Conservation (phyloP, 1,284 basidiomycete species). For the Ceratobasidium sp. region DNA sequence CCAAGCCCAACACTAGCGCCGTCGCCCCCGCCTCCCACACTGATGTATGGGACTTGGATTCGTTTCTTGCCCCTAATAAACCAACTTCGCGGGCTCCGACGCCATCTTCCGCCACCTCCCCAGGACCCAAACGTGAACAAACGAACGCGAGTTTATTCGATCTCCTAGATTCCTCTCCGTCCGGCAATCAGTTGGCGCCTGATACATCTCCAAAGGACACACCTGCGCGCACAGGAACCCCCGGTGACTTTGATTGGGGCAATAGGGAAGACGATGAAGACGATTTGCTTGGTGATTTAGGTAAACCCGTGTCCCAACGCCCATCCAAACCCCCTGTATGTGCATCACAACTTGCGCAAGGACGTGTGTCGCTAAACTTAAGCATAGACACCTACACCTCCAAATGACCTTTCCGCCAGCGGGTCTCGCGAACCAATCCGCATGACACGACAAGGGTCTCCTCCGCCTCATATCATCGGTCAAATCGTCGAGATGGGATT, state of each 20-base stretch:
- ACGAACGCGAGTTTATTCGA: slow-evolving; percentile 13
- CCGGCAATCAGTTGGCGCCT: not conserved
- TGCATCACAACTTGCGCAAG: slow-evolving; percentile 17
- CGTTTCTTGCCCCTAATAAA: slow-evolving; percentile 49
- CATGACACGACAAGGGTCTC: slow-evolving; percentile 59
- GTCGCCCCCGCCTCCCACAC: slow-evolving; percentile 45
- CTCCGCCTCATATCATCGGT: slow-evolving; percentile 87
- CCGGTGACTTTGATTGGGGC: slow-evolving; percentile 70
- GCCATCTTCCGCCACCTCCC: slow-evolving; percentile 35
- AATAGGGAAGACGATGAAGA: slow-evolving; percentile 62
- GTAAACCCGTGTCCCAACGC: slow-evolving; percentile 44
- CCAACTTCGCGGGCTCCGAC: slow-evolving; percentile 43
- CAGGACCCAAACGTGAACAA: slow-evolving; percentile 41
- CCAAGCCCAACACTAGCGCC: slow-evolving; percentile 42
- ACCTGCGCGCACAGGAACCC: slow-evolving; percentile 52
- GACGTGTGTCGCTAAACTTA: not conserved
- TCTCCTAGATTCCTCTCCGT: slow-evolving; percentile 30
- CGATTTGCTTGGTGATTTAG: slow-evolving; percentile 67
- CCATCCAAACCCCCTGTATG: not conserved
- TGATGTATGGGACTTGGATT: slow-evolving; percentile 62
- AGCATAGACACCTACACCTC: slow-evolving; percentile 7
- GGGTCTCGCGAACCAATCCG: slow-evolving; percentile 37
- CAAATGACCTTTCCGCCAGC: slow-evolving; percentile 27
- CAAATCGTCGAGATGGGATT: slow-evolving; percentile 97
- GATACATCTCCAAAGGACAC: slow-evolving; percentile 40